Evolutionary conservation across 2,329 filamentous ascomycete species (phyloP), one percentile per base, ranked within the genome.

Genomic region (Macrophomina phaseolina): DNA sequence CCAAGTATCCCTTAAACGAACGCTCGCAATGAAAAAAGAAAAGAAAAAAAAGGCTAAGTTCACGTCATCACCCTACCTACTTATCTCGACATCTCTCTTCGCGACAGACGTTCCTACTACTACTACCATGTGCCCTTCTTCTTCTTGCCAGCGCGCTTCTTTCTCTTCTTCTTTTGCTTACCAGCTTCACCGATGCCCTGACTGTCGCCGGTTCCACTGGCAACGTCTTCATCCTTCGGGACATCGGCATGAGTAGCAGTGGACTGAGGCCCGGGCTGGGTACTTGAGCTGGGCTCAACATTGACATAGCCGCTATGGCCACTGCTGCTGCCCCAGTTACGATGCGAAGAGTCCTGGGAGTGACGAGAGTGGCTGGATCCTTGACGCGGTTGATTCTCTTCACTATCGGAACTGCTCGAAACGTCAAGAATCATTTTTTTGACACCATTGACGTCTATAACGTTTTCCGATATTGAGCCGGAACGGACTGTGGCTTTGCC

Each of bases 381-480:
- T 32, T 58, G 45, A 32, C 64, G 52, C 12, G 60, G 32, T 8
- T 58, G 42, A 18, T 64, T 34, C 32, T 53, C 46, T 5, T 66
- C 64, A 11, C 38, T 49, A 7, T 65, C 63, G 6, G 52, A 53
- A 18, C 84, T 85, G 70, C 85, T 88, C 32, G 84, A 90, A 3
- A 89, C 89, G 73, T 92, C 89, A 32, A 94, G 82, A 0, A 94
- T 87, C 52, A 93, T 87, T 79, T 94, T 94, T 69, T 88, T 87
- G 63, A 93, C 85, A 2, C 91, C 91, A 65, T 89, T 88, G 2
- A 89, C 83, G 73, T 94, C 90, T 66, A 93, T 81, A n/a, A 91
- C 82, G 68, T 91, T 91, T 77, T 94, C 91, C 0, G 91, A 93
- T 71, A 94, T 92, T 75, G 89, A 92, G 34, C 91, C 91, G 71